These are phyloP conservation scores for Triangularia setosa DNA, from an alignment of 2,329 filamentous ascomycete genomes.

Conservation along the genomic window DNA sequence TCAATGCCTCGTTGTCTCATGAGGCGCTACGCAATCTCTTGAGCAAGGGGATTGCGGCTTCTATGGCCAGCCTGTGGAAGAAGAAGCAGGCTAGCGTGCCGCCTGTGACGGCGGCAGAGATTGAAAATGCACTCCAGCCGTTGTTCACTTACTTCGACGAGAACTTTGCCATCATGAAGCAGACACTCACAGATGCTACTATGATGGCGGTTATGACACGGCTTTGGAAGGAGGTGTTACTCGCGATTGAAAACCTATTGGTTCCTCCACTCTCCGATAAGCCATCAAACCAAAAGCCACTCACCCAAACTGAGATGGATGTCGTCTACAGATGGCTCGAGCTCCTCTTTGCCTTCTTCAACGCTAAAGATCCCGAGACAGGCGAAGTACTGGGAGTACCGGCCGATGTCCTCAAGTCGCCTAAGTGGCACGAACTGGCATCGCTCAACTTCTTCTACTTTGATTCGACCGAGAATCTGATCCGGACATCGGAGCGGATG, in stretches of 20 bases:
- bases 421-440: conserved; percentile 96
- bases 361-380: conserved; percentile 79
- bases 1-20: conserved; percentile 80
- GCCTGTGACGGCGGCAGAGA: conserved; percentile 64
- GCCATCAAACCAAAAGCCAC: conserved; percentile 75
- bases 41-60: conserved; percentile 65
- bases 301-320: conserved; percentile 85
- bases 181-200: conserved; percentile 88
- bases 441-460: conserved; percentile 99
- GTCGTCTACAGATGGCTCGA: conserved; percentile 94
- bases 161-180: conserved; percentile 98
- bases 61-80: conserved; percentile 67
- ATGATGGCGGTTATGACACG: conserved; percentile 99
- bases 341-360: conserved; percentile 90
- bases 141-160: conserved; percentile 95
- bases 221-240: conserved; percentile 94
- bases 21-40: conserved; percentile 74
- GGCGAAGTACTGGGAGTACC: conserved; percentile 83
- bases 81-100: conserved; percentile 54
- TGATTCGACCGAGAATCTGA: conserved; percentile 82
- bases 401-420: conserved; percentile 86
- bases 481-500: conserved; percentile 95
- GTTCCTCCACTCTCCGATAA: conserved; percentile 96
- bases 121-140: conserved; percentile 76
- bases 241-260: conserved; percentile 83